Percentiles rank a stretch among this genome's conserved stretches.
phyloP scores from a whole-genome alignment of 805 yeast species.

The Teunomyces barrocoloradensis region DNA sequence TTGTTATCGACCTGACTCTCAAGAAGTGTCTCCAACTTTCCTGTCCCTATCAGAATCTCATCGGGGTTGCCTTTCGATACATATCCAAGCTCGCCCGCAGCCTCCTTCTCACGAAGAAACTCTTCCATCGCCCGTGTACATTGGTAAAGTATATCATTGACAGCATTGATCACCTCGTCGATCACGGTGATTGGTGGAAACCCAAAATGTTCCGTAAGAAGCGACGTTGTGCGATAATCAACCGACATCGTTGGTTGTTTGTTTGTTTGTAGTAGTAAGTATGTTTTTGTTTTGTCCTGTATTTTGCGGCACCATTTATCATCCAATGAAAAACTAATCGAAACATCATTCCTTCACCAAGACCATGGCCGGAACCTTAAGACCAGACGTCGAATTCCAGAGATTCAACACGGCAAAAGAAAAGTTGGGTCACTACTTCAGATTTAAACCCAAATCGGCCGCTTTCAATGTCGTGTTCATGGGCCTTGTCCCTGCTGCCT shows the following conservation, averaged over 20 bases:
- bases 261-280: too few relatives aligned
- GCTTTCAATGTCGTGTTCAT: constrained; percentile 33
- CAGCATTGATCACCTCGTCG: constrained; percentile 86
- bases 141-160: constrained; percentile 77
- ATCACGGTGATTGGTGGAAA: constrained; percentile 78
- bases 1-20: constrained; percentile 76
- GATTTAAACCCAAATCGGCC: constrained; percentile 40
- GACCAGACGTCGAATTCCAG: constrained; percentile 42
- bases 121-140: constrained; percentile 78
- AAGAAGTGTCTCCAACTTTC: constrained; percentile 70
- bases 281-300: background rate
- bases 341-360: background rate
- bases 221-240: constrained; percentile 31
- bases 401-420: constrained; percentile 43
- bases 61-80: constrained; percentile 17
- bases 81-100: constrained; percentile 20
- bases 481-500: constrained; percentile 39
- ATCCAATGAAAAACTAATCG: constrained; percentile 8
- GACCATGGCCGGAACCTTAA: constrained; percentile 42
- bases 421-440: constrained; percentile 39
- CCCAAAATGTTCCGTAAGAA: constrained; percentile 83
- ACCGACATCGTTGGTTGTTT: constrained; percentile 5
- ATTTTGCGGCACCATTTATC: background rate
- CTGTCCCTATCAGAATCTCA: constrained; percentile 76
- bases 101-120: constrained; percentile 40